These are phyloP conservation scores for Croton setiger DNA, from an alignment of 441 rosid species.

Conservation along the genomic window DNA sequence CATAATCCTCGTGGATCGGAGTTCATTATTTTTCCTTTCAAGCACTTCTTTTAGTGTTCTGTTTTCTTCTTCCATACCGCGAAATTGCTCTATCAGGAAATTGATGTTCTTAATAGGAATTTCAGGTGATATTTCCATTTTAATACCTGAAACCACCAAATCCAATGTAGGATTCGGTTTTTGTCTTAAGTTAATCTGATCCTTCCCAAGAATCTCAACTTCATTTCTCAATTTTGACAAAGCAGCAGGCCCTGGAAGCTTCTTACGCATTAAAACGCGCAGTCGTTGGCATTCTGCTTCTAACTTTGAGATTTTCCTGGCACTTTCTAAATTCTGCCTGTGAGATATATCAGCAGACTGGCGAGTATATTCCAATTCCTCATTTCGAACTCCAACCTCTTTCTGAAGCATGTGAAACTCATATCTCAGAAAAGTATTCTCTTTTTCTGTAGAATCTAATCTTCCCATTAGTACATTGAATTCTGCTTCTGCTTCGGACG, in stretches of 20 bases:
- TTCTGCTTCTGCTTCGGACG: constrained; percentile 66
- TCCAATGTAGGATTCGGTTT: constrained; percentile 51
- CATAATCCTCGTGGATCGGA: constrained; percentile 68
- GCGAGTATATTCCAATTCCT: constrained; percentile 85
- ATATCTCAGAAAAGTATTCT: constrained; percentile 70
- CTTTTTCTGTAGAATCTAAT: constrained; percentile 76
- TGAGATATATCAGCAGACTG: constrained; percentile 75
- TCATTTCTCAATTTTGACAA: constrained; percentile 75
- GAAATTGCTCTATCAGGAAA: constrained; percentile 54
- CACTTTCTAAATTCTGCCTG: constrained; percentile 80
- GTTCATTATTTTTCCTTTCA: constrained; percentile 74
- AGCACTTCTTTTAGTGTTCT: constrained; percentile 78
- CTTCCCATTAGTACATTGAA: constrained; percentile 64
- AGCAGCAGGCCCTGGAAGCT: constrained; percentile 84
- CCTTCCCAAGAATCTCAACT: constrained; percentile 67
- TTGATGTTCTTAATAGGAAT: constrained; percentile 35
- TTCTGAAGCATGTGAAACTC: constrained; percentile 73
- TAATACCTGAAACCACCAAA: constrained; percentile 41
- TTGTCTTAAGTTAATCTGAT: constrained; percentile 45
- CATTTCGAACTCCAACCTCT: constrained; percentile 83
- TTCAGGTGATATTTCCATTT: constrained; percentile 30
- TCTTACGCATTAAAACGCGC: constrained; percentile 71
- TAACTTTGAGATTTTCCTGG: constrained; percentile 68
- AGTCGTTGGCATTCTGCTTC: constrained; percentile 94
- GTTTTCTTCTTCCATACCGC: constrained; percentile 87